Conservation (phyloP, 1,284 basidiomycete genomes). For the Ganoderma meredithae region DNA sequence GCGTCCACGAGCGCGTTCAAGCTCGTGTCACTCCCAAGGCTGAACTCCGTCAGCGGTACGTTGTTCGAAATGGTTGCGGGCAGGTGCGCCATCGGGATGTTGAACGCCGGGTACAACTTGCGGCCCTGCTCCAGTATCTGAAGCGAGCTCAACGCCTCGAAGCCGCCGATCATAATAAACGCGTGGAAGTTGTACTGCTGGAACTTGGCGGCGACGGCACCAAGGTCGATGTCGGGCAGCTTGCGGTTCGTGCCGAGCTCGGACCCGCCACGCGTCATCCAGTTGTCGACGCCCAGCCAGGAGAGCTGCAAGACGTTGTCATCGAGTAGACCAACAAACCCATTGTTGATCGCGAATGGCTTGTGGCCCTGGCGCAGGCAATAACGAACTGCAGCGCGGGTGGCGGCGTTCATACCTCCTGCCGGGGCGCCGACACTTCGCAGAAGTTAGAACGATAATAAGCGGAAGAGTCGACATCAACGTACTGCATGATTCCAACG, state of each 20-base stretch:
- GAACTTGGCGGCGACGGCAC: conserved; percentile 88
- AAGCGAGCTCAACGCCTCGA: conserved; percentile 91
- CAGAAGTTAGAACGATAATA: conserved; percentile 5
- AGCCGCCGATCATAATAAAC: conserved; percentile 93
- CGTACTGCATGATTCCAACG: conserved; percentile 93
- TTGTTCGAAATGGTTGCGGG: conserved; percentile 99
- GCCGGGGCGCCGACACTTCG: conserved; percentile 93
- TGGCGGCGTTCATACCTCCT: conserved; percentile 98
- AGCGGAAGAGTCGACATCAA: conserved; percentile 19
- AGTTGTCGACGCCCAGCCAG: conserved; percentile 98
- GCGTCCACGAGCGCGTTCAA: conserved; percentile 98
- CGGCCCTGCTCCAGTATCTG: conserved; percentile 83
- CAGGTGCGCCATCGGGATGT: conserved; percentile 92
- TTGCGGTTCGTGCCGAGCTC: conserved; percentile 97
- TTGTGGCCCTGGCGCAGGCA: conserved; percentile 93
- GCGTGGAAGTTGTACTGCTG: conserved; percentile 87
- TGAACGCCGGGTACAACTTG: conserved; percentile 87
- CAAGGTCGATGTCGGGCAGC: conserved; percentile 87
- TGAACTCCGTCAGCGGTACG: conserved; percentile 96
- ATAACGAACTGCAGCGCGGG: conserved; percentile 92
- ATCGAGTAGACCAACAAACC: conserved; percentile 93
- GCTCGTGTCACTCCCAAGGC: conserved; percentile 94
- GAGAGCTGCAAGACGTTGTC: conserved; percentile 87
- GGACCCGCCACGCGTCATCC: conserved; percentile 97
- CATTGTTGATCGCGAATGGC: conserved; percentile 92